Evolutionary conservation across 495 filamentous ascomycete genomes (phyloP).

Genomic region (Oleoguttula mirabilis): DNA sequence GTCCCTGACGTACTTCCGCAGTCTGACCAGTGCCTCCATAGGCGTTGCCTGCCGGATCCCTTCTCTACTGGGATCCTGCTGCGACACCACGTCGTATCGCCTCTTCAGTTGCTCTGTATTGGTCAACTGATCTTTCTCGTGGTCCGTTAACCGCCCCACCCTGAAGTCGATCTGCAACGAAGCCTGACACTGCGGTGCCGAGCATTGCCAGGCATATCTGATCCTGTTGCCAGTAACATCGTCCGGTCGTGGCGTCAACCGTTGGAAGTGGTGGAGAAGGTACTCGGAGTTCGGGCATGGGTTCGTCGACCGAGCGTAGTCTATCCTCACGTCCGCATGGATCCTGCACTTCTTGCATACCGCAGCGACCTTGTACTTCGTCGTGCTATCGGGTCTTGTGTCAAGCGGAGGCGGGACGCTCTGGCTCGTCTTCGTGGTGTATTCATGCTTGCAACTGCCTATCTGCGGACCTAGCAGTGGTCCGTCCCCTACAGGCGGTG

Average conservation of each 20-base stretch:
- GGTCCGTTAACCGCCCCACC: conserved; percentile 39
- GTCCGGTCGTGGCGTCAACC: conserved; percentile 2
- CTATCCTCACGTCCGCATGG: conserved; percentile 42
- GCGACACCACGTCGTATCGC: conserved; percentile 41
- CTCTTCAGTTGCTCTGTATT: conserved; percentile 42
- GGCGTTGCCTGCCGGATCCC: conserved; percentile 38
- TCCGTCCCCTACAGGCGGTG: conserved; percentile 26
- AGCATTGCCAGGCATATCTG: conserved; percentile 47
- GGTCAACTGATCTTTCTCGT: conserved; percentile 43
- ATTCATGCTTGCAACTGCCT: conserved; percentile 43
- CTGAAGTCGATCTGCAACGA: conserved; percentile 43
- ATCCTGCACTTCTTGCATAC: conserved; percentile 45
- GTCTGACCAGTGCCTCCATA: conserved; percentile 41
- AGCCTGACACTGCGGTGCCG: conserved; percentile 41
- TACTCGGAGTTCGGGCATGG: conserved; percentile 28
- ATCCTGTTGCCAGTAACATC: conserved; percentile 1
- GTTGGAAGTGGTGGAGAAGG: conserved; percentile 32
- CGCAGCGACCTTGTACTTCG: conserved; percentile 40
- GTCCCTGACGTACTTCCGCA: conserved; percentile 53
- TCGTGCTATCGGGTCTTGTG: conserved; percentile 28
- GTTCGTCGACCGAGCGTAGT: conserved; percentile 21
- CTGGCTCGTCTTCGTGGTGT: conserved; percentile 43
- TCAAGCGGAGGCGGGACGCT: conserved; percentile 35
- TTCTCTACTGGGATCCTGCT: conserved; percentile 46
- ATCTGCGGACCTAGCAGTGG: not conserved